Percentiles rank a stretch among this genome's conserved stretches.
Evolutionary conservation across 106 monocot species (phyloP).

Genomic region (Narthecium ossifragum): DNA sequence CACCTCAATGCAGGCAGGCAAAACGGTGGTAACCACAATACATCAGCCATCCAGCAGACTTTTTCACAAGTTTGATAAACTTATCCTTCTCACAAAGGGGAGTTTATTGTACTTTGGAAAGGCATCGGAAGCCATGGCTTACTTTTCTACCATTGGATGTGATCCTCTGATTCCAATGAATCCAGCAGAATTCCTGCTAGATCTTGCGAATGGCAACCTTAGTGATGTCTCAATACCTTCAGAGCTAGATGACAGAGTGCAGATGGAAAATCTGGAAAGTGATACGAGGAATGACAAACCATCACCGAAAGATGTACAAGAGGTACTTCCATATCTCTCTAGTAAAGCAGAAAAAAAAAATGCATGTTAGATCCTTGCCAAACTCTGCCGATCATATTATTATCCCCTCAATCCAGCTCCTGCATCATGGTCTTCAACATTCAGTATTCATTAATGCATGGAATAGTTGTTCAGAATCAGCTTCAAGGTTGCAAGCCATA

Average conservation of each 20-base stretch:
- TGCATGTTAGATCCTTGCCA: too few relatives aligned
- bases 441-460: too few relatives aligned
- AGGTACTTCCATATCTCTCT: too few relatives aligned
- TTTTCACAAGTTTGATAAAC: constrained; percentile 68
- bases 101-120: constrained; percentile 75
- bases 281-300: constrained; percentile 40
- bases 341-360: too few relatives aligned
- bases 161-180: constrained; percentile 83
- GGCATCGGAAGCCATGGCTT: constrained; percentile 69
- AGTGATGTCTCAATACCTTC: constrained; percentile 60
- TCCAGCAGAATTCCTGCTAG: constrained; percentile 84
- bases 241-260: constrained; percentile 61
- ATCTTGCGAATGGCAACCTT: constrained; percentile 75
- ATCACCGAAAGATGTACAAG: constrained; percentile 58
- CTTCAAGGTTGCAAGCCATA: too few relatives aligned
- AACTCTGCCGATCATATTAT: too few relatives aligned
- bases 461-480: too few relatives aligned
- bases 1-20: constrained; percentile 35
- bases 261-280: constrained; percentile 28
- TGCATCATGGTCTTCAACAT: too few relatives aligned
- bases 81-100: constrained; percentile 75
- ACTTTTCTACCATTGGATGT: constrained; percentile 75
- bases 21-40: constrained; percentile 76
- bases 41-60: constrained; percentile 91
- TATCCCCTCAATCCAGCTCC: too few relatives aligned